Conservation (phyloP, 805 yeast genomes). For the Blastobotrys mokoenaii region DNA sequence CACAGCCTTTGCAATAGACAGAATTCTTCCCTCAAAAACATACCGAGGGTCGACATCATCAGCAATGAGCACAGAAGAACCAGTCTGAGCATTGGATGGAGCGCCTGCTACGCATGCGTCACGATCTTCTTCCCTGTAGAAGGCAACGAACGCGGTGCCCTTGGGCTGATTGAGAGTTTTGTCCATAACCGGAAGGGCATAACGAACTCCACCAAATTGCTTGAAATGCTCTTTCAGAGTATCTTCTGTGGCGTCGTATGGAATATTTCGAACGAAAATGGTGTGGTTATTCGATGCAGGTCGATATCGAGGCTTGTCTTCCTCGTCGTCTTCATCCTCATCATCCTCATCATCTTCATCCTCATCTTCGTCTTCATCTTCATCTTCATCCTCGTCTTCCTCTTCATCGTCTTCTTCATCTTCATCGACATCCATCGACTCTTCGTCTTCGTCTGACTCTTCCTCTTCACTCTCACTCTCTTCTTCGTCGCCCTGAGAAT, state of each 20-base stretch:
- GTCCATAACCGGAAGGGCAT: slow-evolving; percentile 90
- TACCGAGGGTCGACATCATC: slow-evolving; percentile 85
- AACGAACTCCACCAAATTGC: slow-evolving; percentile 79
- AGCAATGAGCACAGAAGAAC: slow-evolving; percentile 64
- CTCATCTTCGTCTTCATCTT: slow-evolving; percentile 28
- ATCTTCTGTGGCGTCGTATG: slow-evolving; percentile 87
- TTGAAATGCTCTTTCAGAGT: slow-evolving; percentile 67
- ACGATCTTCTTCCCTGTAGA: slow-evolving; percentile 51
- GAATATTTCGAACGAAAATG: slow-evolving; percentile 83
- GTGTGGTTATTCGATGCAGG: slow-evolving; percentile 36
- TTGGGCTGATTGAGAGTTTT: slow-evolving; percentile 75
- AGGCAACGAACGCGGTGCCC: slow-evolving; percentile 95
- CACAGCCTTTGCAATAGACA: slow-evolving; percentile 77
- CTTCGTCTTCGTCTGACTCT: slow-evolving; percentile 33
- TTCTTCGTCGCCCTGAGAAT: slow-evolving; percentile 32
- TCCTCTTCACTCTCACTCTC: slow-evolving; percentile 24
- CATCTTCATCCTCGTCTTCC: slow-evolving; percentile 22
- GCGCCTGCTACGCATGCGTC: slow-evolving; percentile 66
- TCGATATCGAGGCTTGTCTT: slow-evolving; percentile 21
- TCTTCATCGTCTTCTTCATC: slow-evolving; percentile 25
- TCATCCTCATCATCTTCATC: slow-evolving; percentile 32
- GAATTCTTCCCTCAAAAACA: slow-evolving; percentile 85
- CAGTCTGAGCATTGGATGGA: slow-evolving; percentile 49
- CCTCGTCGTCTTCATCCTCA: slow-evolving; percentile 28
- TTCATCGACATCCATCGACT: slow-evolving; percentile 29